Base-by-base conservation (phyloP, 2,329 filamentous ascomycete genomes). In the Neonectria faginata region DNA sequence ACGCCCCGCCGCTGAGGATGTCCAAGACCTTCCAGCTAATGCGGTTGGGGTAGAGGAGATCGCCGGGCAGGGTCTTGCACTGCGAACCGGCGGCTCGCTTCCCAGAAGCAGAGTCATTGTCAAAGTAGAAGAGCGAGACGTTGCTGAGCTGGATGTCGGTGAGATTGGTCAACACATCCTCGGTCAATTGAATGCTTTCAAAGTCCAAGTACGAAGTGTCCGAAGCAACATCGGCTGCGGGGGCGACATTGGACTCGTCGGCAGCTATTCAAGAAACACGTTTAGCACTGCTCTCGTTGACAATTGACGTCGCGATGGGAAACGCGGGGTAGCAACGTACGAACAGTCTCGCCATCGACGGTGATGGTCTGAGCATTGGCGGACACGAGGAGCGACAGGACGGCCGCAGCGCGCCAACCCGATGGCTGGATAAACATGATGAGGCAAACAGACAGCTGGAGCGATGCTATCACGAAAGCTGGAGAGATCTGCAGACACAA, bases 21-120 rank as follows among this genome's bases (percentile, higher is more conserved):
- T 80, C 64, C 22, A 81, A 77, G 25, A 79, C 52, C 3, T 71
- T 67, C 77, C 77, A 79, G 7, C 69, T 64, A 10, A 63, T 27
- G 1, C 56, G 29, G 6, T 53, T 69, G 4, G 77, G 77, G 65
- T 75, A 79, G 7, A 69, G 53, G 6, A 56, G 11, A 52, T 79
- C 77, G 25, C 74, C 75, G 20, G 76, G 77, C 18, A 74, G 71
- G 0, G 70, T 71, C 66, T 78, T 79, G 72, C 77, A 79, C 11
- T 61, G 25, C n/a, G 55, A 45, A 2, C 31, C 14, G 9, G n/a
- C 29, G 29, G 67, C 48, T 8, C 69, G 68, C 57, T 73, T 73
- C n/a, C 70, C 41, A 41, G 67, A 31, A 27, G 62, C 55, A 11
- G 69, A 41, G 50, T 72, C 47, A 22, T 73, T 44, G 18, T 64